A percentile compares a stretch with the other conserved stretches of the same genome.
Conservation (phyloP, 192 early-diverging fungal species). For the Spizellomyces sp. region DNA sequence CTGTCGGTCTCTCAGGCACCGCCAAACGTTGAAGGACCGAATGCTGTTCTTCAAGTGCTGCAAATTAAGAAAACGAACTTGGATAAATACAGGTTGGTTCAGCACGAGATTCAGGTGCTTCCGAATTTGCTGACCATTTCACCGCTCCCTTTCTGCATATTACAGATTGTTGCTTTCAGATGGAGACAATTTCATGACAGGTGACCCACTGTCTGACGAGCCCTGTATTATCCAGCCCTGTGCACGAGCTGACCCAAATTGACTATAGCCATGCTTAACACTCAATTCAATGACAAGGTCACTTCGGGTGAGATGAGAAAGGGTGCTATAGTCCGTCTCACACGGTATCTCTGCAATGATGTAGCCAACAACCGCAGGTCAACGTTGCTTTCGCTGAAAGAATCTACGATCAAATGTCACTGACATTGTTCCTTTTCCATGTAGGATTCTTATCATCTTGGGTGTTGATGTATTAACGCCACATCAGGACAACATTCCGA, state of each 20-base stretch:
- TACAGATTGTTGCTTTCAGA: conserved; percentile 66
- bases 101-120: conserved; percentile 4
- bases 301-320: conserved; percentile 47
- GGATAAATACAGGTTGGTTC: not conserved
- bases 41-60: conserved; percentile 46
- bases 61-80: conserved; percentile 48
- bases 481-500: conserved; percentile 25
- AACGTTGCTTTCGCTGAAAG: not conserved
- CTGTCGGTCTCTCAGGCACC: not conserved
- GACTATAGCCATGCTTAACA: conserved; percentile 63
- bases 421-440: not conserved
- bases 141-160: not conserved
- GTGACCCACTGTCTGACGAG: conserved; percentile 36
- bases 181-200: conserved; percentile 65
- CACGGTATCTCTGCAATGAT: conserved; percentile 49
- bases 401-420: not conserved
- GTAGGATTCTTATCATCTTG: conserved; percentile 52
- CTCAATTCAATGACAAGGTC: conserved; percentile 52
- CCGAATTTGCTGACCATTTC: not conserved
- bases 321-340: conserved; percentile 53
- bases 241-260: not conserved
- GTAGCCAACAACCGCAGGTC: conserved; percentile 56
- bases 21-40: not conserved
- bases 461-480: conserved; percentile 50
- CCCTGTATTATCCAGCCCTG: not conserved